These are phyloP conservation scores for Turnera subulata DNA, from an alignment of 345 rosid species.

Conservation along the genomic window DNA sequence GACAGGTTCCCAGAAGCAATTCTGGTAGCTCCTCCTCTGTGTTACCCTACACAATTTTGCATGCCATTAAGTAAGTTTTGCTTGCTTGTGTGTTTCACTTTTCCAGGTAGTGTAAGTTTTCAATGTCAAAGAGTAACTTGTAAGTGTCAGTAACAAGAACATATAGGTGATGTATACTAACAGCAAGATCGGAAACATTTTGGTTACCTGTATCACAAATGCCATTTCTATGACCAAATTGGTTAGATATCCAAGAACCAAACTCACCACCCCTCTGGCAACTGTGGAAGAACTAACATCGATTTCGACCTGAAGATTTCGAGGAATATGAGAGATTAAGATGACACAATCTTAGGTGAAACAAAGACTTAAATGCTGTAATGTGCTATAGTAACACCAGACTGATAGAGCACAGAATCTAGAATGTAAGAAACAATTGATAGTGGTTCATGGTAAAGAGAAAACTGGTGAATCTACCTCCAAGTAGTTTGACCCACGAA, in stretches of 20 bases:
- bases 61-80: not conserved
- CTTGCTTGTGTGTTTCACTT: not conserved
- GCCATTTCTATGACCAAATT: conserved; percentile 90
- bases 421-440: too few species aligned
- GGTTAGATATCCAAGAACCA: conserved; percentile 79
- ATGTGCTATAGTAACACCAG: too few species aligned
- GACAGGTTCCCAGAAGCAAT: conserved; percentile 71
- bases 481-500: conserved; percentile 69
- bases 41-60: conserved; percentile 54
- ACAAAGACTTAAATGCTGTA: too few species aligned
- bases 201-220: conserved; percentile 71
- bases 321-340: too few species aligned
- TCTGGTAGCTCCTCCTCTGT: conserved; percentile 90
- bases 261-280: conserved; percentile 78
- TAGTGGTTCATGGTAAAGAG: too few species aligned
- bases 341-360: too few species aligned
- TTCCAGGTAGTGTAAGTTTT: too few species aligned
- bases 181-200: not conserved
- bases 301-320: conserved; percentile 48
- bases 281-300: conserved; percentile 93
- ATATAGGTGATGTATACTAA: not conserved
- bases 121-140: too few species aligned
- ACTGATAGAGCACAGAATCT: too few species aligned
- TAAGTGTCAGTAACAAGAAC: not conserved
- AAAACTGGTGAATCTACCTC: conserved; percentile 44